Evolutionary conservation across 495 filamentous ascomycete species (phyloP).

Genomic region (Talaromyces nanjingensis): DNA sequence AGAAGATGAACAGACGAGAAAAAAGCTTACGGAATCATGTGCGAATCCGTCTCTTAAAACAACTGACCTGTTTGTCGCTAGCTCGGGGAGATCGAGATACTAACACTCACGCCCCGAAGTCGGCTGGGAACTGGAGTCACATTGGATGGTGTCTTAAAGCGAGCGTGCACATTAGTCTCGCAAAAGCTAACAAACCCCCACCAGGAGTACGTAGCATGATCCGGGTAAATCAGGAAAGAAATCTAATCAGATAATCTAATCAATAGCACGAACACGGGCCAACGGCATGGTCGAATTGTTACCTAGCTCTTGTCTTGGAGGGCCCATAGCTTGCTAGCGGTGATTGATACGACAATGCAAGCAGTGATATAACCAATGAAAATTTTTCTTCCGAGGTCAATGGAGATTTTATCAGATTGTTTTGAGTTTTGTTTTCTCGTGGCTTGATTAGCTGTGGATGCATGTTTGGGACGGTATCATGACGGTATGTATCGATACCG

Average conservation of each 20-base stretch:
- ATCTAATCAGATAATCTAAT: constrained; percentile 9
- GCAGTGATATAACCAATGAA: not conserved
- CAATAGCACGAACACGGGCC: not conserved
- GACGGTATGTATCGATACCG: not conserved
- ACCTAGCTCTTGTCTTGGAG: not conserved
- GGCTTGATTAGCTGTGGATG: not conserved
- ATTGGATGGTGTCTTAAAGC: not conserved
- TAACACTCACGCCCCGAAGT: not conserved
- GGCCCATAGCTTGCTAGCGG: not conserved
- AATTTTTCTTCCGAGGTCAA: not conserved
- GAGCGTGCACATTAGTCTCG: not conserved
- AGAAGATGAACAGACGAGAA: not conserved
- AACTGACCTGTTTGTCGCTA: not conserved
- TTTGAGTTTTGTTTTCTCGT: constrained; percentile 4
- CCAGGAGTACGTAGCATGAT: not conserved
- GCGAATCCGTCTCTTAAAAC: not conserved
- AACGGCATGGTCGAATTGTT: not conserved
- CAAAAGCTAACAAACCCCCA: not conserved
- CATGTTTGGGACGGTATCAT: not conserved
- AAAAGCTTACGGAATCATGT: not conserved
- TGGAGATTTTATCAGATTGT: constrained; percentile 6
- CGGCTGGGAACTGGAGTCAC: not conserved
- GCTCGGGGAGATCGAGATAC: not conserved
- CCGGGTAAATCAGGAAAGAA: not conserved
- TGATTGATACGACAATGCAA: not conserved